A percentile compares a stretch with the other conserved stretches of the same genome.
Evolutionary conservation across 208 protist genomes (phyloP).

Genomic region (Trypanosoma brucei): DNA sequence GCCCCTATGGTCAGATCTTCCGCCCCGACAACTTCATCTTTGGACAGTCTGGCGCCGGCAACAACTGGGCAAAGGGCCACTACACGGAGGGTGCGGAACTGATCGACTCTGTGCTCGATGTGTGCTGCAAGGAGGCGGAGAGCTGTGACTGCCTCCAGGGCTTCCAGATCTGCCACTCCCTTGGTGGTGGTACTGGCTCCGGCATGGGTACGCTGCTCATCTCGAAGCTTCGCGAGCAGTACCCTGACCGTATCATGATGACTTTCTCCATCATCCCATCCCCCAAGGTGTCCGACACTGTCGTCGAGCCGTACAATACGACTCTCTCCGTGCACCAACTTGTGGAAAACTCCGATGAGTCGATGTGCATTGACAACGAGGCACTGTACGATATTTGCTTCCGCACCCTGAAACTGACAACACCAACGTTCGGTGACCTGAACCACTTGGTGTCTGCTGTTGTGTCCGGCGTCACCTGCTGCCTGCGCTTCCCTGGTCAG

Average conservation of each 20-base stretch:
- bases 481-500: slow-evolving; percentile 96
- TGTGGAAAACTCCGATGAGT: slow-evolving; percentile 96
- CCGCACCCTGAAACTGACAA: slow-evolving; percentile 95
- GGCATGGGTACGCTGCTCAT: slow-evolving; percentile 97
- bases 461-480: slow-evolving; percentile 95
- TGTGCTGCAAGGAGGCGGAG: slow-evolving; percentile 98
- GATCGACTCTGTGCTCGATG: slow-evolving; percentile 96
- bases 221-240: slow-evolving; percentile 97
- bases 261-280: slow-evolving; percentile 98
- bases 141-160: slow-evolving; percentile 97
- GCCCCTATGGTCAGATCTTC: slow-evolving; percentile 90
- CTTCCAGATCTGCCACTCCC: slow-evolving; percentile 98
- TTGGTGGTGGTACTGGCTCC: slow-evolving; percentile 97
- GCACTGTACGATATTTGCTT: slow-evolving; percentile 99
- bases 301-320: slow-evolving; percentile 98
- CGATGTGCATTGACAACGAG: slow-evolving; percentile 98
- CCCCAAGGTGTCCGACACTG: slow-evolving; percentile 96
- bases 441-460: slow-evolving; percentile 95
- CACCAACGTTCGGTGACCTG: slow-evolving; percentile 95
- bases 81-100: slow-evolving; percentile 99
- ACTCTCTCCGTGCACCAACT: slow-evolving; percentile 98
- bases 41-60: slow-evolving; percentile 96
- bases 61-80: slow-evolving; percentile 99
- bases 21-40: slow-evolving; percentile 98
- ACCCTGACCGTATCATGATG: slow-evolving; percentile 98